phyloP scores from a whole-genome alignment of 768 basidiomycete genomes.

The Panaeolus papilionaceus region DNA sequence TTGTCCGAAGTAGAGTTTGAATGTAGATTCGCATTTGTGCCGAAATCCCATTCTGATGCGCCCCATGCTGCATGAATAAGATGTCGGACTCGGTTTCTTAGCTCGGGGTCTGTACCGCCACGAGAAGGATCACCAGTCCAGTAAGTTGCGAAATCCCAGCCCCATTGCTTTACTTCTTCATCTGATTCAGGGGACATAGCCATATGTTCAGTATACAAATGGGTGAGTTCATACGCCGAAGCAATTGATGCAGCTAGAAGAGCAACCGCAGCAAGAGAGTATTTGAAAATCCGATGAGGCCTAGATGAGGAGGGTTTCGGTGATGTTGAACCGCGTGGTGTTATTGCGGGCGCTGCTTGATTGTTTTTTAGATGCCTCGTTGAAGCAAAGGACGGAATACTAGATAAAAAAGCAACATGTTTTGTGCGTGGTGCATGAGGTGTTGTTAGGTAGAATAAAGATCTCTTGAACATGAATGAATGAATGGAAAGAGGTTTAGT shows the following conservation, averaged over 20 bases:
- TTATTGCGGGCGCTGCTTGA: slow-evolving; percentile 27
- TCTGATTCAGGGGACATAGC: slow-evolving; percentile 55
- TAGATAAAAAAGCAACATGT: slow-evolving; percentile 10
- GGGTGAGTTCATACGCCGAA: slow-evolving; percentile 59
- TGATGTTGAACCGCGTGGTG: not conserved
- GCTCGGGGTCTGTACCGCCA: slow-evolving; percentile 76
- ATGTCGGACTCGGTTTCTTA: slow-evolving; percentile 67
- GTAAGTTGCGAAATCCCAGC: slow-evolving; percentile 70
- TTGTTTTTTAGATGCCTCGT: not conserved
- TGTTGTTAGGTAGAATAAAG: not conserved
- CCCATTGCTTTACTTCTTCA: slow-evolving; percentile 60
- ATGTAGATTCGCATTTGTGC: slow-evolving; percentile 43
- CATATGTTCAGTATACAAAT: slow-evolving; percentile 69
- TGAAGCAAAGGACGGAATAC: slow-evolving; percentile 9
- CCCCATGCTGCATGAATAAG: slow-evolving; percentile 76
- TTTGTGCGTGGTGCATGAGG: not conserved
- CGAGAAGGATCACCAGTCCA: slow-evolving; percentile 61
- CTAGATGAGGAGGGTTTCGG: not conserved
- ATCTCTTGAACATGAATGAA: slow-evolving; percentile 2
- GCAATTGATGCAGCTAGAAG: slow-evolving; percentile 50
- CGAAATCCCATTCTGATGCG: slow-evolving; percentile 68
- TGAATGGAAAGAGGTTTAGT: not conserved
- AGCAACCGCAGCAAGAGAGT: slow-evolving; percentile 51
- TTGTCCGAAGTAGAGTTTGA: slow-evolving; percentile 42
- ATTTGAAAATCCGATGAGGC: slow-evolving; percentile 48